Evolutionary conservation across 371 early-diverging fungal species (phyloP).

Genomic region (Globomyces sp.): DNA sequence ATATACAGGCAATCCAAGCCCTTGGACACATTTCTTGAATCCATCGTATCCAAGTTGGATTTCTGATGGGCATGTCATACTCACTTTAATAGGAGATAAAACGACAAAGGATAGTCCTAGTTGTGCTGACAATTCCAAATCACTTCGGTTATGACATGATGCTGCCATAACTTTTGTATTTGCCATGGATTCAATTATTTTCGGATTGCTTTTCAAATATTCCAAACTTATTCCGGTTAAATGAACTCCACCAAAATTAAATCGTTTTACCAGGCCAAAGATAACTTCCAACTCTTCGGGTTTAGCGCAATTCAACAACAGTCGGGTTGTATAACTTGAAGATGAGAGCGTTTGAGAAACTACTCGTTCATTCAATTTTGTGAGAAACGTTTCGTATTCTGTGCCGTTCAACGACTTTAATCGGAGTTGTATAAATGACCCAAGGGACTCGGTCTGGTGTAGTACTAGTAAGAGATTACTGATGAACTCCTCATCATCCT

Average conservation of each 20-base stretch:
- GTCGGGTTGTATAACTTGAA: too few species aligned
- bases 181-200: background rate
- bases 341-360: too few species aligned
- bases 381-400: too few species aligned
- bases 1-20: slow-evolving; percentile 4
- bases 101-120: background rate
- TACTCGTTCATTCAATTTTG: too few species aligned
- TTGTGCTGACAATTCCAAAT: background rate
- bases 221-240: background rate
- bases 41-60: background rate
- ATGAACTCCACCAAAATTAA: background rate
- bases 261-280: too few species aligned
- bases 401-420: too few species aligned
- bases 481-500: too few species aligned
- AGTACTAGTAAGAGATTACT: too few species aligned
- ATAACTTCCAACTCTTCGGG: too few species aligned
- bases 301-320: too few species aligned
- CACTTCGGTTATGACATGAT: background rate
- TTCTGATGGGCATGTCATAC: background rate
- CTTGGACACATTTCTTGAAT: background rate
- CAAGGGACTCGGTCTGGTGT: too few species aligned
- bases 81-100: background rate
- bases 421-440: too few species aligned
- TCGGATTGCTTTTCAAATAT: background rate
- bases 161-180: background rate